Conservation (phyloP, 768 basidiomycete genomes). For the Lactarius hatsudake region DNA sequence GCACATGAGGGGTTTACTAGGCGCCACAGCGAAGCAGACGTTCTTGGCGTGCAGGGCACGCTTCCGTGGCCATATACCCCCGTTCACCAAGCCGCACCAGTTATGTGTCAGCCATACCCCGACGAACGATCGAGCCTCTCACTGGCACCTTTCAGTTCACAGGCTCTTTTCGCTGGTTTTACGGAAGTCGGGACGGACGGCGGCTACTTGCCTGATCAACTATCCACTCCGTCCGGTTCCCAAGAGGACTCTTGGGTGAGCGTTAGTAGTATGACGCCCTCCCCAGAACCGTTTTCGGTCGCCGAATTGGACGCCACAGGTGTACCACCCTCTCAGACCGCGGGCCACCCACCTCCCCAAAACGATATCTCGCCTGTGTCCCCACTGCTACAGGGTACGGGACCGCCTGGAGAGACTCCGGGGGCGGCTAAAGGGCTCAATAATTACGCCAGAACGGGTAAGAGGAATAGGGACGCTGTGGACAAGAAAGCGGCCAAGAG, state of each 20-base stretch:
- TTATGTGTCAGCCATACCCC: background rate
- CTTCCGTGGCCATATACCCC: background rate
- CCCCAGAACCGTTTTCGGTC: background rate
- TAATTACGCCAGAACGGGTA: background rate
- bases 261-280: background rate
- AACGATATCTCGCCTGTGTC: background rate
- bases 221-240: background rate
- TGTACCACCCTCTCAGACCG: background rate
- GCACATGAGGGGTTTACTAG: background rate
- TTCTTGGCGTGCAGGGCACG: background rate
- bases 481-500: conserved; percentile 9
- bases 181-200: background rate
- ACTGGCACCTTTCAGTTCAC: background rate
- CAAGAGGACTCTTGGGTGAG: background rate
- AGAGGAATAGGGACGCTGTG: background rate
- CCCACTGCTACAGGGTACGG: background rate
- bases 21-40: conserved; percentile 2
- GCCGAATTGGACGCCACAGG: background rate
- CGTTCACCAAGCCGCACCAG: background rate
- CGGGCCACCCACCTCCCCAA: background rate
- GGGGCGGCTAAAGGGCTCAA: background rate
- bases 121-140: background rate
- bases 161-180: background rate
- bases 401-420: background rate
- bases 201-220: background rate